A percentile compares a stretch with the other conserved stretches of the same genome.
Evolutionary conservation across 192 early-diverging fungal species (phyloP).

Genomic region (Podochytrium sp.): DNA sequence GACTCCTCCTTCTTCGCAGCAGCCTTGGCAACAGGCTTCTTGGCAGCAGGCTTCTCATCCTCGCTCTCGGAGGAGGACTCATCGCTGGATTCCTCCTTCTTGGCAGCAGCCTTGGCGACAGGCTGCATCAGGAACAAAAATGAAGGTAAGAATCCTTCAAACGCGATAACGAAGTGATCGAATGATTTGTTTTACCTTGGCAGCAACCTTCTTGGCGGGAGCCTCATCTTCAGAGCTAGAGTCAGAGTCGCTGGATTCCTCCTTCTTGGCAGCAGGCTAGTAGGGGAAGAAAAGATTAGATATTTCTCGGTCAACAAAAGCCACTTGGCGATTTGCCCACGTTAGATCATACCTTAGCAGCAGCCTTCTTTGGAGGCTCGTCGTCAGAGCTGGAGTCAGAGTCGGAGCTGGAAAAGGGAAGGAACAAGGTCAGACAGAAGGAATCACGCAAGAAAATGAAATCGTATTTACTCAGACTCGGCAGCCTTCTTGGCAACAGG

Average conservation of each 20-base stretch:
- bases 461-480: neutral
- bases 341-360: conserved; percentile 2
- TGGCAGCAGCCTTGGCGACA: neutral
- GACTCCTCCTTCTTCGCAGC: conserved; percentile 24
- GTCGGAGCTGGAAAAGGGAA: too few species aligned
- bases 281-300: too few species aligned
- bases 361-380: conserved; percentile 18
- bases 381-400: neutral
- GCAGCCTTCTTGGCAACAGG: neutral
- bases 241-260: conserved; percentile 18
- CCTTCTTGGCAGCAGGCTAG: conserved; percentile 15
- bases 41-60: neutral
- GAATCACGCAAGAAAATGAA: neutral
- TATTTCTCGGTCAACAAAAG: too few species aligned
- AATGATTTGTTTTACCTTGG: neutral
- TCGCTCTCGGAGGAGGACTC: conserved; percentile 36
- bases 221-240: neutral
- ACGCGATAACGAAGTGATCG: neutral
- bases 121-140: neutral
- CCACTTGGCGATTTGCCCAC: neutral
- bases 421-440: too few species aligned
- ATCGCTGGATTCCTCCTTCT: conserved; percentile 21
- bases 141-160: neutral
- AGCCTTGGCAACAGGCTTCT: conserved; percentile 22
- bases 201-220: conserved; percentile 32